A percentile compares a stretch with the other conserved stretches of the same genome.
These are phyloP conservation scores for Entoloma clypeatum DNA, from an alignment of 1,284 basidiomycete genomes.

Conservation along the genomic window DNA sequence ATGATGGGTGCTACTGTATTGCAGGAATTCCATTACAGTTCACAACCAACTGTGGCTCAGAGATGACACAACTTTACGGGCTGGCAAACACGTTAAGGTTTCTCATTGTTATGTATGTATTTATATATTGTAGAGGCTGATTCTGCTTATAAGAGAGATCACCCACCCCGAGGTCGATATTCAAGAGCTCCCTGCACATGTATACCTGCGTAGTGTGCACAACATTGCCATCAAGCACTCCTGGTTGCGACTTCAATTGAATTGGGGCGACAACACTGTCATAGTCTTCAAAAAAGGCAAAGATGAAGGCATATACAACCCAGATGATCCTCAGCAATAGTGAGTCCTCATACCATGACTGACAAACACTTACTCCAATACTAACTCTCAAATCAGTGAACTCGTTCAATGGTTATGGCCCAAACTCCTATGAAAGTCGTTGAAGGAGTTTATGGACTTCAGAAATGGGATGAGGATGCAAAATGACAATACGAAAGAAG, in stretches of 20 bases:
- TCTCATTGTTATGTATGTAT: neutral
- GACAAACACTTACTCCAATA: too few species aligned
- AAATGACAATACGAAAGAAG: slow-evolving; percentile 25
- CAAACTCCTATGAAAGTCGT: slow-evolving; percentile 19
- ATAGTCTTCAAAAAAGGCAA: slow-evolving; percentile 19
- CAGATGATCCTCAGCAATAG: slow-evolving; percentile 20
- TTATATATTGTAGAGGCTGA: neutral
- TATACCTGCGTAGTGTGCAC: slow-evolving; percentile 26
- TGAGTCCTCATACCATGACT: slow-evolving; percentile 13
- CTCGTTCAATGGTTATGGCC: slow-evolving; percentile 31
- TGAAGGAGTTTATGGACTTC: slow-evolving; percentile 20
- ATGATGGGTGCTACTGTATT: neutral
- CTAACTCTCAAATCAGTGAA: slow-evolving; percentile 16
- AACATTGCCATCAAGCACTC: slow-evolving; percentile 28
- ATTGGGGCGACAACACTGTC: slow-evolving; percentile 26
- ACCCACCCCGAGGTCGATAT: slow-evolving; percentile 16
- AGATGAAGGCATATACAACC: slow-evolving; percentile 20
- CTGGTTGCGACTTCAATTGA: slow-evolving; percentile 26
- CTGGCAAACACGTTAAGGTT: slow-evolving; percentile 23
- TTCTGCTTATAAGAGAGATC: slow-evolving; percentile 2
- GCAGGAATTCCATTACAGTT: slow-evolving; percentile 30
- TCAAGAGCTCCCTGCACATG: slow-evolving; percentile 21
- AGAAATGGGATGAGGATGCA: slow-evolving; percentile 19
- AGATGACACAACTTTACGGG: slow-evolving; percentile 26
- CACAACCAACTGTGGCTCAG: slow-evolving; percentile 31